phyloP scores from a whole-genome alignment of 1,284 basidiomycete species.

The Moniliella sp. region DNA sequence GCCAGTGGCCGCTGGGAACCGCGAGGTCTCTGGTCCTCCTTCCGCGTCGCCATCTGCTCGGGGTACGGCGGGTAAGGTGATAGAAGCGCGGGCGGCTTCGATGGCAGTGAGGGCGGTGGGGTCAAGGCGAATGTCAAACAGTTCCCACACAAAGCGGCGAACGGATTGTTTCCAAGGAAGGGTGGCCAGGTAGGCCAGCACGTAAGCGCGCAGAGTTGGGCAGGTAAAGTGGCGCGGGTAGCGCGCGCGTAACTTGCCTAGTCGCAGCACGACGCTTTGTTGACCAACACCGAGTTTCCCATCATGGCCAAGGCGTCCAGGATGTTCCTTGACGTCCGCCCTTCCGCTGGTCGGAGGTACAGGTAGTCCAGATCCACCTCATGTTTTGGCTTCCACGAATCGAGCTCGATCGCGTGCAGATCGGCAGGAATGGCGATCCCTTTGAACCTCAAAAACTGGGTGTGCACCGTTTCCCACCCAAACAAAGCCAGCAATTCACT shows the following conservation, averaged over 20 bases:
- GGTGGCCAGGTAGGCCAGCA: conserved; percentile 18
- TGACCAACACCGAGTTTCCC: conserved; percentile 77
- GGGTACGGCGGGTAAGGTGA: no score
- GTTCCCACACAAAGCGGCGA: conserved; percentile 68
- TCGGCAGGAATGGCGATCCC: conserved; percentile 72
- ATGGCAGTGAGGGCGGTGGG: no score
- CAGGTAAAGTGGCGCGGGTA: conserved; percentile 13
- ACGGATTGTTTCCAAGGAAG: conserved; percentile 59
- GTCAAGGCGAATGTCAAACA: conserved; percentile 46
- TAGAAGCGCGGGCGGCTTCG: no score
- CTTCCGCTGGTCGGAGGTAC: conserved; percentile 36
- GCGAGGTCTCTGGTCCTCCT: no score
- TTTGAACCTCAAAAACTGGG: conserved; percentile 64
- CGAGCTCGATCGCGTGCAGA: conserved; percentile 53
- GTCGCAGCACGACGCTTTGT: conserved; percentile 17
- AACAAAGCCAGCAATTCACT: conserved; percentile 68
- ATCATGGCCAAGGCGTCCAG: conserved; percentile 75
- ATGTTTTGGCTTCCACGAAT: conserved; percentile 42
- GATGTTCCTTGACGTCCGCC: conserved; percentile 55
- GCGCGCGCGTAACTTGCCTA: conserved; percentile 39
- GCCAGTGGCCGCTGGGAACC: no score
- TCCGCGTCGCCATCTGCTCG: no score
- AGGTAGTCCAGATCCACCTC: conserved; percentile 6
- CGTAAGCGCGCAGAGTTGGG: conserved; percentile 12
- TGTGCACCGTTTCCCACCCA: conserved; percentile 55